Percentiles rank a stretch among this genome's conserved stretches.
These are phyloP conservation scores for Sporothrix globosa DNA, from an alignment of 2,329 filamentous ascomycete genomes.

Conservation along the genomic window DNA sequence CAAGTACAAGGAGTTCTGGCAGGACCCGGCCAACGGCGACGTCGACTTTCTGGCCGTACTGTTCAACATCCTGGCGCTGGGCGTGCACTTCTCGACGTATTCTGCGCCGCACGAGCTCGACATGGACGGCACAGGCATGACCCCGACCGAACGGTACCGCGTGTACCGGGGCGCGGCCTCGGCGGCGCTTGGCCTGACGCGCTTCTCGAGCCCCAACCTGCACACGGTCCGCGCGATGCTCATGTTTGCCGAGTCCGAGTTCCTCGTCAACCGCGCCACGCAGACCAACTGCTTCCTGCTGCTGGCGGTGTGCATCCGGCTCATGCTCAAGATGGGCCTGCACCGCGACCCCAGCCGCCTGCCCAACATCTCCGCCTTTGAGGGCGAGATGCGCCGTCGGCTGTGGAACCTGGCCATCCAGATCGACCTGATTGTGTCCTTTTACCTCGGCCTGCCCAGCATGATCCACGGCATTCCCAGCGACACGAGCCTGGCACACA, in stretches of 20 bases:
- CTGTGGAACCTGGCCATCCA: slow-evolving; percentile 60
- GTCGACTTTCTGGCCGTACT: slow-evolving; percentile 43
- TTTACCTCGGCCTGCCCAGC: slow-evolving; percentile 68
- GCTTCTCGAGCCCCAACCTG: slow-evolving; percentile 55
- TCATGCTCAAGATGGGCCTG: slow-evolving; percentile 63
- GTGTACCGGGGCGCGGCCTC: slow-evolving; percentile 55
- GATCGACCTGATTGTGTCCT: slow-evolving; percentile 66
- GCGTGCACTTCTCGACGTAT: slow-evolving; percentile 51
- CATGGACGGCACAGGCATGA: slow-evolving; percentile 48
- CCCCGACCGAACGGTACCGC: slow-evolving; percentile 52
- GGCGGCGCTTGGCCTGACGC: slow-evolving; percentile 56
- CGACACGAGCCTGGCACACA: slow-evolving; percentile 64
- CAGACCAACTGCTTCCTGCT: slow-evolving; percentile 61
- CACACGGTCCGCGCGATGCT: slow-evolving; percentile 56
- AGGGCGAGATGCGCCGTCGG: slow-evolving; percentile 58
- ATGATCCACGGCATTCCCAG: slow-evolving; percentile 67
- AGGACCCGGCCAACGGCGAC: slow-evolving; percentile 34
- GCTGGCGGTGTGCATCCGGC: slow-evolving; percentile 53
- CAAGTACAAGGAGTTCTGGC: slow-evolving; percentile 41
- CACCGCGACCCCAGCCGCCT: slow-evolving; percentile 60
- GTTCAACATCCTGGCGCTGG: slow-evolving; percentile 41
- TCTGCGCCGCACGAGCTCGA: slow-evolving; percentile 51
- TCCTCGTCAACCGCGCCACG: slow-evolving; percentile 54
- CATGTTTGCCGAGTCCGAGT: slow-evolving; percentile 58
- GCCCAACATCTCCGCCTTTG: slow-evolving; percentile 54